These are phyloP conservation scores for Naganishia albida DNA, from an alignment of 1,284 basidiomycete species.

Conservation along the genomic window DNA sequence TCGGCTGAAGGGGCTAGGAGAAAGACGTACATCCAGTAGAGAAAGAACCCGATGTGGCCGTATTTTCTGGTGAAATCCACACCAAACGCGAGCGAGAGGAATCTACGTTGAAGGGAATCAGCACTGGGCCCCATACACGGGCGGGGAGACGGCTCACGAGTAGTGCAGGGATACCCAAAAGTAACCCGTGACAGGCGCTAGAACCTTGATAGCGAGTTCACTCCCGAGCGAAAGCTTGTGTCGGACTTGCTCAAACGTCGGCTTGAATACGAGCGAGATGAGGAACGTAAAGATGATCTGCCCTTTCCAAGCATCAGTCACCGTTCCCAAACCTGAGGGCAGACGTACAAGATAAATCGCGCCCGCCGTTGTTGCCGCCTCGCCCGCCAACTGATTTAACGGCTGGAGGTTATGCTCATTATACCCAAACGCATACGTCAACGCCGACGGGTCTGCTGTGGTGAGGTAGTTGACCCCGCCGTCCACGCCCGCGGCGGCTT, in stretches of 20 bases:
- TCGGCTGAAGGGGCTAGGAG: neutral
- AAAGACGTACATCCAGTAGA: conserved; percentile 44
- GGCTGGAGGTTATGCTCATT: conserved; percentile 44
- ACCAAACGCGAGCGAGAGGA: conserved; percentile 46
- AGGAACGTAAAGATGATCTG: conserved; percentile 45
- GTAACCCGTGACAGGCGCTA: conserved; percentile 43
- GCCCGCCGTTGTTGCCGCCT: conserved; percentile 46
- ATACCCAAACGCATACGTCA: conserved; percentile 42
- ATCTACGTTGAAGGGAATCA: conserved; percentile 5
- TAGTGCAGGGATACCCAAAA: conserved; percentile 49
- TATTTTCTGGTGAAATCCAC: conserved; percentile 43
- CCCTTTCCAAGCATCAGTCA: neutral
- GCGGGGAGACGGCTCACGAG: conserved; percentile 33
- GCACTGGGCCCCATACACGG: neutral
- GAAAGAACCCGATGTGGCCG: conserved; percentile 44
- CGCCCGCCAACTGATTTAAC: conserved; percentile 45
- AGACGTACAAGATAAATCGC: conserved; percentile 46
- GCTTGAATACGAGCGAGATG: conserved; percentile 45
- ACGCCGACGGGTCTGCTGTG: conserved; percentile 31
- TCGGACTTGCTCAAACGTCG: conserved; percentile 36
- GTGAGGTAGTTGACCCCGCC: conserved; percentile 29
- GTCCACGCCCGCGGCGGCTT: conserved; percentile 36
- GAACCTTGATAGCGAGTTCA: conserved; percentile 42
- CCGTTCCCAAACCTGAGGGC: neutral
- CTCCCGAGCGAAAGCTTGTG: conserved; percentile 40